Evolutionary conservation across 192 early-diverging fungal species (phyloP), one percentile per base, ranked within the genome.

Genomic region (Phycomyces nitens): DNA sequence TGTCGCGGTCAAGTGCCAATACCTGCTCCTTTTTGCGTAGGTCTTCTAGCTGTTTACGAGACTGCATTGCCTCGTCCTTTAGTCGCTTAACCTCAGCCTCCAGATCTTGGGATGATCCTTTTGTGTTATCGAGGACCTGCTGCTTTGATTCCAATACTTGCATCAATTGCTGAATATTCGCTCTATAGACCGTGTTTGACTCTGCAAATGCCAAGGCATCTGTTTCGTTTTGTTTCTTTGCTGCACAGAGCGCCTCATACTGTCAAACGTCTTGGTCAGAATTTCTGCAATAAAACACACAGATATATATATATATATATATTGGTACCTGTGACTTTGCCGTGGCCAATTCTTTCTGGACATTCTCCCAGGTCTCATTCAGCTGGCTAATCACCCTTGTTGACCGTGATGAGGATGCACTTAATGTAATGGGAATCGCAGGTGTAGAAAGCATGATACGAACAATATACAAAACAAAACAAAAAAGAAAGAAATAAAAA

Each of bases 71-170:
- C 18, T 73, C 71, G 10, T 73, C 65, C 39, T 67, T 66, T 15
- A 73, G 55, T 23, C 51, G 40, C 20, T 73, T 73, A 1, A 73
- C 65, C 41, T 73, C 49, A 16, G 23, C 27, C 41, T 73, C 71
- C 10, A 68, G 49, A 6, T 67, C 50, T 3, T 29, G 27, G 23
- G 71, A 68, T 41, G 44, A 47, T 26, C 56, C 53, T 53, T 62
- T 61, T 15, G 71, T 73, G 38, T 34, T 22, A 27, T 73, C 71
- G 44, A 73, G 29, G 16, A 64, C 42, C 40, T 59, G 54, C 41
- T 73, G 60, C 57, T 73, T 73, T 20, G 55, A 49, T 50, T 73
- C 71, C 39, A 73, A 49, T 8, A 63, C 22, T 53, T 73, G 54
- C 71, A 73, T 73, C 23, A 73, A 42, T 55, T 68, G 44, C 42